phyloP scores from a whole-genome alignment of 768 basidiomycete species.

The Gymnopilus junonius region DNA sequence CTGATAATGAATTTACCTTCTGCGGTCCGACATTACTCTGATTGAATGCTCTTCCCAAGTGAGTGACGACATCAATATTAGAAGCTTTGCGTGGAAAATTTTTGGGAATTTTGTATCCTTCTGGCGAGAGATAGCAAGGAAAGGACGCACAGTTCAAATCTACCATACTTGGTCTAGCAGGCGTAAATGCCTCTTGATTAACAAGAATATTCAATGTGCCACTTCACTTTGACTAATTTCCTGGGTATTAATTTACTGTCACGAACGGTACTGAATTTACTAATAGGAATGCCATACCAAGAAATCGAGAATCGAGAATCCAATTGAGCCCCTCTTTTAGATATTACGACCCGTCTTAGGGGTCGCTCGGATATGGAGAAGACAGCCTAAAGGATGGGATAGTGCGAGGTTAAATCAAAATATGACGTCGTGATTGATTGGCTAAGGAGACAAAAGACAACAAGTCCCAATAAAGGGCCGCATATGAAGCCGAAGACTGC shows the following conservation, averaged over 20 bases:
- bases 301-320: neutral
- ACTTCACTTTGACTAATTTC: too few species aligned
- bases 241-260: neutral
- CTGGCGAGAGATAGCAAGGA: neutral
- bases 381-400: neutral
- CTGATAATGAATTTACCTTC: neutral
- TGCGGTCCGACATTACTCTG: neutral
- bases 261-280: neutral
- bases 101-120: neutral
- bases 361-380: neutral
- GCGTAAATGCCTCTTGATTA: neutral
- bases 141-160: neutral
- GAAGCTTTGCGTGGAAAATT: neutral
- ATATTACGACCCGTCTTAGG: neutral
- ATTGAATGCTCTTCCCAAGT: neutral
- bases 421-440: slow-evolving; percentile 20
- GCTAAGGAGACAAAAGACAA: slow-evolving; percentile 15
- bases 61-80: neutral
- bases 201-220: neutral
- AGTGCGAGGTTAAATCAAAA: slow-evolving; percentile 5
- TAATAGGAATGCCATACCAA: neutral
- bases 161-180: neutral
- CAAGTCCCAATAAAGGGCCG: slow-evolving; percentile 20
- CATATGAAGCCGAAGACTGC: slow-evolving; percentile 10
- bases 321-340: neutral